Conservation (phyloP, 768 basidiomycete species). For the Mycena alexandri region DNA sequence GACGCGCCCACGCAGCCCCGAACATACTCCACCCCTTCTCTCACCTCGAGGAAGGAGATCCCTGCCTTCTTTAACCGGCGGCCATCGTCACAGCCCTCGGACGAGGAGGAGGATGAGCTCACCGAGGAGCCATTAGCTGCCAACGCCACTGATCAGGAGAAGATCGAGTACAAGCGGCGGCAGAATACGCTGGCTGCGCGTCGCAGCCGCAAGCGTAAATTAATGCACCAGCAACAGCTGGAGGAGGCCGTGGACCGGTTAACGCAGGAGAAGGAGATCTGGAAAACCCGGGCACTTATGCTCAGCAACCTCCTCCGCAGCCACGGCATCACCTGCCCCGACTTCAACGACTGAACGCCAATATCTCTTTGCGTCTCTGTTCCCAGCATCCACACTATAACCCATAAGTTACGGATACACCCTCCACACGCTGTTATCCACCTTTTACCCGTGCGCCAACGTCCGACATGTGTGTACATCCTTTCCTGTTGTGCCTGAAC, state of each 20-base stretch:
- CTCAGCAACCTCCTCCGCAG: conserved; percentile 59
- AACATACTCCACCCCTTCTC: conserved; percentile 65
- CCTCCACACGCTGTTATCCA: conserved; percentile 22
- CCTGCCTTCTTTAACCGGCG: conserved; percentile 71
- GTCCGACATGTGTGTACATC: conserved; percentile 39
- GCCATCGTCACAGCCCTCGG: conserved; percentile 52
- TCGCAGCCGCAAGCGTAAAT: conserved; percentile 73
- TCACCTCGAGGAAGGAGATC: conserved; percentile 74
- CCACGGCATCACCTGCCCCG: conserved; percentile 61
- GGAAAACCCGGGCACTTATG: conserved; percentile 59
- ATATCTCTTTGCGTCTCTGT: conserved; percentile 10
- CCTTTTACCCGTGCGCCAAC: conserved; percentile 33
- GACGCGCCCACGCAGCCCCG: conserved; percentile 76
- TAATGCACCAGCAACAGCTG: conserved; percentile 70
- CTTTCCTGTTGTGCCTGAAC: not conserved
- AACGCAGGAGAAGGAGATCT: conserved; percentile 64
- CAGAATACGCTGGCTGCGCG: conserved; percentile 83
- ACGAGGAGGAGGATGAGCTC: conserved; percentile 57
- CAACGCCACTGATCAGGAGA: conserved; percentile 59
- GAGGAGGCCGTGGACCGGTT: conserved; percentile 60
- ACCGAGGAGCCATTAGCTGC: conserved; percentile 44
- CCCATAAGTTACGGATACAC: conserved; percentile 33
- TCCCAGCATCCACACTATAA: conserved; percentile 15
- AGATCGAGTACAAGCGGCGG: conserved; percentile 75
- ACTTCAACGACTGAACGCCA: conserved; percentile 44